Conservation (phyloP, 2,329 filamentous ascomycete genomes). For the Talaromyces amestolkiae region DNA sequence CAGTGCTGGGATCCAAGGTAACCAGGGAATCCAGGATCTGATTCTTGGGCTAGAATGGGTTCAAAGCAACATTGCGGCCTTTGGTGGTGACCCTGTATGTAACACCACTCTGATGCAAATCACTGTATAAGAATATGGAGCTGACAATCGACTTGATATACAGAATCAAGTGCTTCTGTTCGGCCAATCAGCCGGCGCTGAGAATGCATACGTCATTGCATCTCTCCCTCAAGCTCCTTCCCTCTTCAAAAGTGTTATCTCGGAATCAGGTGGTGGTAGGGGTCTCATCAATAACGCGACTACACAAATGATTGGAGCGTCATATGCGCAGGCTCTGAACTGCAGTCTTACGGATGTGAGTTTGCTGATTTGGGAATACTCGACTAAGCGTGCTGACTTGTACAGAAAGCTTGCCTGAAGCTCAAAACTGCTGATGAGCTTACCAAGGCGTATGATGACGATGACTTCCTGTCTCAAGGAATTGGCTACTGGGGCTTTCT, state of each 20-base stretch:
- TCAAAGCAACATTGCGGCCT: slow-evolving; percentile 28
- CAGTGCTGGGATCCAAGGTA: slow-evolving; percentile 20
- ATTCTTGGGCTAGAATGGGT: slow-evolving; percentile 26
- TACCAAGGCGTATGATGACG: slow-evolving; percentile 15
- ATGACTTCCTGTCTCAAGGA: slow-evolving; percentile 8
- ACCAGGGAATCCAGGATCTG: slow-evolving; percentile 25
- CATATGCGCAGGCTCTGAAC: slow-evolving; percentile 6
- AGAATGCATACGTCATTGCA: slow-evolving; percentile 17
- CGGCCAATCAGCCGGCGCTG: slow-evolving; percentile 21
- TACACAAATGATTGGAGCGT: slow-evolving; percentile 17
- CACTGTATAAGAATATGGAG: not conserved
- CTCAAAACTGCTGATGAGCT: slow-evolving; percentile 21
- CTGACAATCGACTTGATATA: slow-evolving; percentile 1
- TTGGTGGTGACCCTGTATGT: slow-evolving; percentile 29
- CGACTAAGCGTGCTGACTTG: slow-evolving; percentile 11
- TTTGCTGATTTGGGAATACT: not conserved
- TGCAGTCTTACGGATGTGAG: slow-evolving; percentile 14
- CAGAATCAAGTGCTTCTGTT: slow-evolving; percentile 21
- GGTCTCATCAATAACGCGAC: slow-evolving; percentile 15
- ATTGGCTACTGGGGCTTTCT: slow-evolving; percentile 6
- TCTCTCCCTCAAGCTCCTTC: slow-evolving; percentile 19
- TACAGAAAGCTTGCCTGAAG: slow-evolving; percentile 24
- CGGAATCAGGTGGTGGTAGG: slow-evolving; percentile 23
- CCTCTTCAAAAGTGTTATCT: slow-evolving; percentile 23
- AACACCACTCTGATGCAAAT: not conserved